Percentiles rank a stretch among this genome's conserved stretches.
Evolutionary conservation across 192 early-diverging fungal species (phyloP).

Genomic region (Geranomyces variabilis): DNA sequence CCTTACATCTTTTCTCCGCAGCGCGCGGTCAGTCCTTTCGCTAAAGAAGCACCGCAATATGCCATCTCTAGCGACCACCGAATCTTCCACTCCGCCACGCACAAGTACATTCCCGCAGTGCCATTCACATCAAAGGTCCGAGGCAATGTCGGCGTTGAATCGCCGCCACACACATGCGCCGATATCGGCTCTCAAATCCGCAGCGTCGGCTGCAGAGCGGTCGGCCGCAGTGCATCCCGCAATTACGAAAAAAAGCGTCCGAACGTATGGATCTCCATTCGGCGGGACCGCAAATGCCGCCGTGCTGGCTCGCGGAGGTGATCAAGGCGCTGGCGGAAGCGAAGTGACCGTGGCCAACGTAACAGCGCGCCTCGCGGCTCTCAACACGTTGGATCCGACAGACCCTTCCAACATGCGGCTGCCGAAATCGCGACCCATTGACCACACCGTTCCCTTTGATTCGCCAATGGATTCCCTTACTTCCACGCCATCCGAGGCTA

Average conservation of each 20-base stretch:
- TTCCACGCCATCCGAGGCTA: background rate
- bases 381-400: background rate
- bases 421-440: slow-evolving; percentile 1
- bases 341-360: background rate
- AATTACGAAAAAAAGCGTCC: too few species aligned
- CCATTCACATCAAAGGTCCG: background rate
- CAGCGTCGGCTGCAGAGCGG: background rate
- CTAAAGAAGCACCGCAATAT: background rate
- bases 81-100: background rate
- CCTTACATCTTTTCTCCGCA: background rate
- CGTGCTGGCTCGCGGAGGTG: too few species aligned
- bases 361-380: background rate
- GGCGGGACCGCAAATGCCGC: too few species aligned
- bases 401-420: slow-evolving; percentile 10
- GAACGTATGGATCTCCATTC: too few species aligned
- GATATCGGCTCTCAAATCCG: background rate
- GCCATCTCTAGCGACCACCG: background rate
- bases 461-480: background rate
- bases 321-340: background rate
- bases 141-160: background rate
- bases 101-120: background rate
- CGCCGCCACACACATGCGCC: slow-evolving; percentile 6
- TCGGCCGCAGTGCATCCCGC: too few species aligned
- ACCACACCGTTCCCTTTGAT: background rate
- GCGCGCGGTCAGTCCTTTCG: background rate